Base-by-base conservation (phyloP, 192 early-diverging fungal genomes). In the Podila epigama region DNA sequence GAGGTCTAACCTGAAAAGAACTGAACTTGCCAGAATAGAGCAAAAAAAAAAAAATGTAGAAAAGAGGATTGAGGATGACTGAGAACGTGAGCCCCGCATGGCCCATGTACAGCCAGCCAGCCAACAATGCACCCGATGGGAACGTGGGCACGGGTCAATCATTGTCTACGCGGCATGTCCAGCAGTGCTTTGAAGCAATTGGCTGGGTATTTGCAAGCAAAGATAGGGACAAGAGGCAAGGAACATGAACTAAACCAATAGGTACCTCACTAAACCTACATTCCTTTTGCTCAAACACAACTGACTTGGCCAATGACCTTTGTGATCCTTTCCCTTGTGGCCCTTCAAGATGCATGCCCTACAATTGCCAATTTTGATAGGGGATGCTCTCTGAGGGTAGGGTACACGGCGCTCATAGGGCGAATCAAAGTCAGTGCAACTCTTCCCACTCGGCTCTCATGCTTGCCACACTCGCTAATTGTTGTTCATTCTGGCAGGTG, bases 321-420 rank as follows among this genome's bases (percentile, higher is more conserved):
- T 20, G 28, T 12, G 3, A 35, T 2, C 29, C 51, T 41, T 66
- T 73, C 70, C 70, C 70, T 73, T 73, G 70, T 73, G 70, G 42
- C 4, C 18, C 36, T 22, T 25, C 33, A 35, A 39, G 52, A 3
- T 1, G 58, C 50, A 75, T 67, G 71, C 71, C 27, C 41, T 48
- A 18, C 27, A 34, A 58, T 16, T 16, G 0, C 40, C 18, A 4
- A n/a, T 16, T 56, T 51, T 75, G 71, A 75, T 75, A 75, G 71
- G 71, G 33, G n/a, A n/a, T n/a, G n/a, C 29, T 51, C 44, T 22
- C 20, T 60, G 37, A 50, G 59, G 71, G 59, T 57, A 25, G 29
- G 36, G 5, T 25, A 33, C 32, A 51, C 44, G 51, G 57, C n/a
- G n/a, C n/a, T 39, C 55, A 41, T 31, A 36, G 35, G 42, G 55